Conservation (phyloP, 1,139 yeast species). For the Suhomyces terraborum region DNA sequence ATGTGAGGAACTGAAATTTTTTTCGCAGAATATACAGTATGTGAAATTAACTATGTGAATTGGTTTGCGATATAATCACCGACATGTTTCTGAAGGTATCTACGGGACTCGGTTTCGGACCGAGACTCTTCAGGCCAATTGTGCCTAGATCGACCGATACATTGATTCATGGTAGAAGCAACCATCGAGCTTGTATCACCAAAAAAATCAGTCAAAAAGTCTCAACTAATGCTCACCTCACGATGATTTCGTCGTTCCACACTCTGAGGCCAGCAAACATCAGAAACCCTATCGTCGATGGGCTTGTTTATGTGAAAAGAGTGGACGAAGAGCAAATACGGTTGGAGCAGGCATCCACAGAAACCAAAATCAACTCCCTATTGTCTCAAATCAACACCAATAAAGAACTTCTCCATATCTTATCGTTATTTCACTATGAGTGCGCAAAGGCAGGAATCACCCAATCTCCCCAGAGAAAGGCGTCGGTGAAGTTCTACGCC, state of each 20-base stretch:
- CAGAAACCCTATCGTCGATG: constrained; percentile 7
- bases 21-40: constrained; percentile 5
- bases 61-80: neutral
- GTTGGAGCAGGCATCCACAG: constrained; percentile 22
- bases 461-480: constrained; percentile 4
- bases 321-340: constrained; percentile 32
- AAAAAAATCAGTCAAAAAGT: too few species aligned
- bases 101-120: too few species aligned
- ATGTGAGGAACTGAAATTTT: constrained; percentile 9
- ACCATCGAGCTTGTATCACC: too few species aligned
- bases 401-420: constrained; percentile 35
- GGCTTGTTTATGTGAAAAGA: constrained; percentile 30
- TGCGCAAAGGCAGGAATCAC: constrained; percentile 36
- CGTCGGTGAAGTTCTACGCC: constrained; percentile 11
- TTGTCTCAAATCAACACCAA: constrained; percentile 28
- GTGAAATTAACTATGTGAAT: constrained; percentile 2
- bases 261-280: neutral
- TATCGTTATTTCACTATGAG: constrained; percentile 37
- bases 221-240: too few species aligned
- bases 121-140: neutral
- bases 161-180: too few species aligned
- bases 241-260: neutral
- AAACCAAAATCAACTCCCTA: constrained; percentile 27
- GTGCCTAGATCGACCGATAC: neutral
- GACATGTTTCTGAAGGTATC: neutral